Percentiles rank a stretch among this genome's conserved stretches.
Conservation (phyloP, 2,329 filamentous ascomycete genomes). For the Diaporthe vexans region DNA sequence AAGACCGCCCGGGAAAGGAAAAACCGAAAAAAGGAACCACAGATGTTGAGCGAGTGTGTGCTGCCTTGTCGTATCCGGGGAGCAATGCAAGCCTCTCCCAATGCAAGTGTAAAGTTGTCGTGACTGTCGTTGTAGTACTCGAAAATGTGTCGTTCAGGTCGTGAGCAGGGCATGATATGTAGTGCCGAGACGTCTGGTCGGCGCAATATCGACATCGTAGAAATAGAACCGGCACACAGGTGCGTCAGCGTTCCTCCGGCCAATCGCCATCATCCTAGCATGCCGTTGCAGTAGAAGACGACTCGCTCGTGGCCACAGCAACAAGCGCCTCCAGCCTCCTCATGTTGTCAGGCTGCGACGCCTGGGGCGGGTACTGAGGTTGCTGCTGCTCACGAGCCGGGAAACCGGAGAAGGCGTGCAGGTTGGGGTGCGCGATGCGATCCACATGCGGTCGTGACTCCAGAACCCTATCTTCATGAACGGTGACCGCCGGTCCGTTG, state of each 20-base stretch:
- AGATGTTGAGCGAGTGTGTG: conserved; percentile 34
- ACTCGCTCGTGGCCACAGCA: conserved; percentile 74
- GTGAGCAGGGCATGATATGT: conserved; percentile 28
- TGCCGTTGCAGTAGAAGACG: conserved; percentile 50
- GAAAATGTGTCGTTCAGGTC: conserved; percentile 39
- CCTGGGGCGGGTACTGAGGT: conserved; percentile 49
- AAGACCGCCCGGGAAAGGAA: conserved; percentile 6
- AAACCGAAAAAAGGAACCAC: conserved; percentile 28
- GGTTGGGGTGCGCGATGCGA: conserved; percentile 71
- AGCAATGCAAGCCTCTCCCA: conserved; percentile 25
- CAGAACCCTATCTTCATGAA: conserved; percentile 54
- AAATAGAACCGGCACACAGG: not conserved
- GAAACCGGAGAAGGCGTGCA: conserved; percentile 66
- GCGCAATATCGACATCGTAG: conserved; percentile 27
- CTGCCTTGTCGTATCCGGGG: conserved; percentile 23
- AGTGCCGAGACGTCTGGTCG: not conserved
- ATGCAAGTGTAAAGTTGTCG: conserved; percentile 28
- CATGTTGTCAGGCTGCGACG: conserved; percentile 61
- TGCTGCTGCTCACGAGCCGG: conserved; percentile 55
- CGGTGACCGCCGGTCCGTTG: conserved; percentile 64
- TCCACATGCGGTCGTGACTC: conserved; percentile 62
- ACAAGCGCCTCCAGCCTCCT: conserved; percentile 72
- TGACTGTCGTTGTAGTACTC: conserved; percentile 27
- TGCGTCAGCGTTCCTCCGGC: too few relatives aligned
- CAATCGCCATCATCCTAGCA: conserved; percentile 38